Evolutionary conservation across 805 yeast species (phyloP).

Genomic region (Metschnikowia gelsemii): DNA sequence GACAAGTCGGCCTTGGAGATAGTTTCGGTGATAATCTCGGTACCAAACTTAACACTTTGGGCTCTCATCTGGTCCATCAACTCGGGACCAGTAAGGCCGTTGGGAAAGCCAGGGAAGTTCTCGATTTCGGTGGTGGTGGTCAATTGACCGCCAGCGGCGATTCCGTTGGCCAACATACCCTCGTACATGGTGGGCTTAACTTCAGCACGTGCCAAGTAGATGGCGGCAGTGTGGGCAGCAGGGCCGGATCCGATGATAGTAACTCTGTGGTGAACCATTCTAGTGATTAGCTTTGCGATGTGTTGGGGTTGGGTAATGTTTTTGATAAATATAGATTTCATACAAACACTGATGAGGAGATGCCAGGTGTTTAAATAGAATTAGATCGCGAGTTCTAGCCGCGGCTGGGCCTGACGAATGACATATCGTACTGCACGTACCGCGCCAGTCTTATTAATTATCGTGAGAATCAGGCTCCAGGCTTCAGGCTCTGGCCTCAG

Average conservation of each 20-base stretch:
- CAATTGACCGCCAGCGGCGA: slow-evolving; percentile 98
- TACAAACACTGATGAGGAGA: neutral
- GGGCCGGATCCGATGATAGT: slow-evolving; percentile 97
- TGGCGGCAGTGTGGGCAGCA: slow-evolving; percentile 99
- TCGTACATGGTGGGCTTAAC: slow-evolving; percentile 90
- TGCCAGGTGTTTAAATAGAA: slow-evolving; percentile 8
- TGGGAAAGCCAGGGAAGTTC: slow-evolving; percentile 98
- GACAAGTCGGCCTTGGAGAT: slow-evolving; percentile 88
- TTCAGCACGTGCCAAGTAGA: slow-evolving; percentile 95
- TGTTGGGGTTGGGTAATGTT: neutral
- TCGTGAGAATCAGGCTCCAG: neutral
- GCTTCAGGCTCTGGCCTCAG: too few relatives aligned
- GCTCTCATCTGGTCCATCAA: slow-evolving; percentile 93
- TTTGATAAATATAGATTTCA: too few relatives aligned
- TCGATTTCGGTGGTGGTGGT: slow-evolving; percentile 99
- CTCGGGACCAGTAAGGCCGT: slow-evolving; percentile 80
- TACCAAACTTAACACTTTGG: slow-evolving; percentile 86
- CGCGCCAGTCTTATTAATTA: slow-evolving; percentile 2
- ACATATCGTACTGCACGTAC: slow-evolving; percentile 7
- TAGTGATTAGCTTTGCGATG: slow-evolving; percentile 19
- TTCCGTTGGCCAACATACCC: slow-evolving; percentile 95
- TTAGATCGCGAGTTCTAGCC: slow-evolving; percentile 11
- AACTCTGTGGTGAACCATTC: slow-evolving; percentile 81
- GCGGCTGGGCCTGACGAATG: slow-evolving; percentile 13
- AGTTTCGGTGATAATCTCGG: slow-evolving; percentile 93